Evolutionary conservation across 352 stramenopile genomes (phyloP).

Genomic region (Pythium coloratum): DNA sequence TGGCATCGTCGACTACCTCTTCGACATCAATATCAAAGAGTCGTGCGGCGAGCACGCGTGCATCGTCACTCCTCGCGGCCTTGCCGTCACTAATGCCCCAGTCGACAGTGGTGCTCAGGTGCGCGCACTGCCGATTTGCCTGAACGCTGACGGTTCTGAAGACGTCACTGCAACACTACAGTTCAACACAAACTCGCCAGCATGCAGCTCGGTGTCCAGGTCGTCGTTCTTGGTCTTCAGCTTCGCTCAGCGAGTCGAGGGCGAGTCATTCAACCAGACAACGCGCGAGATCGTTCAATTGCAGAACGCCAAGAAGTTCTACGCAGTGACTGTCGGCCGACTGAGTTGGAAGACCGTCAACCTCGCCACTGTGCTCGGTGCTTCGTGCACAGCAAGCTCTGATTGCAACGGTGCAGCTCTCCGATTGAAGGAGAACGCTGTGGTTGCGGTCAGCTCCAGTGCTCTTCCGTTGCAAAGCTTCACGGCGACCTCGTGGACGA

Average conservation of each 20-base stretch:
- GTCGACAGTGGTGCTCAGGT: constrained; percentile 24
- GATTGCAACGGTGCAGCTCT: constrained; percentile 9
- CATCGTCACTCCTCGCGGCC: constrained; percentile 26
- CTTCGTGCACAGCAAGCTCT: not conserved
- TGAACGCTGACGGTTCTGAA: constrained; percentile 9
- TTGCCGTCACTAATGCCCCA: constrained; percentile 9
- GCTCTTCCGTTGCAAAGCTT: constrained; percentile 12
- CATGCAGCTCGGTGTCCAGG: constrained; percentile 13
- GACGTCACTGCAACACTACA: constrained; percentile 15
- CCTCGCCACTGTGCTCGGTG: not conserved
- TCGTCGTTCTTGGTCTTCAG: constrained; percentile 26
- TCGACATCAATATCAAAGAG: constrained; percentile 35
- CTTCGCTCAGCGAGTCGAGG: constrained; percentile 25
- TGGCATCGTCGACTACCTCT: constrained; percentile 12
- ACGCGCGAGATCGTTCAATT: constrained; percentile 22
- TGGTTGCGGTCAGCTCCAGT: not conserved
- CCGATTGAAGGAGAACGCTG: constrained; percentile 16
- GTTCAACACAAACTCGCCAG: not conserved
- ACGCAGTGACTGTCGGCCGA: constrained; percentile 23
- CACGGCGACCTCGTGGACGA: not conserved
- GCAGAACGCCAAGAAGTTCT: constrained; percentile 31
- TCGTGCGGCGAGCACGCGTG: constrained; percentile 26
- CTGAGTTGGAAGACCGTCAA: constrained; percentile 8
- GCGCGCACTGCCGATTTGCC: constrained; percentile 19
- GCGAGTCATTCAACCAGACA: constrained; percentile 19